Conservation (phyloP, 805 yeast genomes). For the Metschnikowia cubensis region DNA sequence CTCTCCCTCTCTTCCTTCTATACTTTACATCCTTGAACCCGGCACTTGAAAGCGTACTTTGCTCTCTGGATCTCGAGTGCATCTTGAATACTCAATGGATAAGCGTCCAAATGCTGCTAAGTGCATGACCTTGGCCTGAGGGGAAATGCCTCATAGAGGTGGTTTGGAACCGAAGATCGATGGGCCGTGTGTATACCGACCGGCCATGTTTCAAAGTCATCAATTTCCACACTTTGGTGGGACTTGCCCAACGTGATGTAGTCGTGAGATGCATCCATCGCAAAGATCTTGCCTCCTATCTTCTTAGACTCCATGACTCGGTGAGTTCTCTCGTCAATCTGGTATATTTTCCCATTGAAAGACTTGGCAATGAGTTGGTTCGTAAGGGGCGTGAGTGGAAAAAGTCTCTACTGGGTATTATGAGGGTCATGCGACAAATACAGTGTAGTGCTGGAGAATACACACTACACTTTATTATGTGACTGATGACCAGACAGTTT, state of each 20-base stretch:
- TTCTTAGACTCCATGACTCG: background rate
- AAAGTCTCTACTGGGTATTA: too few species aligned
- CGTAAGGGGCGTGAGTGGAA: too few species aligned
- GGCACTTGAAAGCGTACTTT: slow-evolving; percentile 78
- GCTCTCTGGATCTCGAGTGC: slow-evolving; percentile 36
- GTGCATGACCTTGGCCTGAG: slow-evolving; percentile 52
- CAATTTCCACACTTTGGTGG: slow-evolving; percentile 50
- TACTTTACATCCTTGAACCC: slow-evolving; percentile 26
- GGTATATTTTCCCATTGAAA: slow-evolving; percentile 9
- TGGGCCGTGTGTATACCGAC: slow-evolving; percentile 50
- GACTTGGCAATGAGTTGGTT: slow-evolving; percentile 16
- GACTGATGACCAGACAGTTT: too few species aligned
- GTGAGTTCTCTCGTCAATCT: slow-evolving; percentile 13
- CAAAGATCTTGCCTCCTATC: slow-evolving; percentile 50
- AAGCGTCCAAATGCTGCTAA: slow-evolving; percentile 77
- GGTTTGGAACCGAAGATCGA: slow-evolving; percentile 65
- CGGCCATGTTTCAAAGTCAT: slow-evolving; percentile 47
- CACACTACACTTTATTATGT: too few species aligned
- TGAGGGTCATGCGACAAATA: too few species aligned
- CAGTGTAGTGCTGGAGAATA: too few species aligned
- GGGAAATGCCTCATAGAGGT: slow-evolving; percentile 54
- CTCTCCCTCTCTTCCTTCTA: too few species aligned
- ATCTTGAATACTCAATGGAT: slow-evolving; percentile 63
- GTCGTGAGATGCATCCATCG: slow-evolving; percentile 53
- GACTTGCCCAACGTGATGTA: slow-evolving; percentile 52